Evolutionary conservation across 176 grass and related monocot genomes (phyloP), one percentile per base, ranked within the genome.

Genomic region (Oryza glaberrima): DNA sequence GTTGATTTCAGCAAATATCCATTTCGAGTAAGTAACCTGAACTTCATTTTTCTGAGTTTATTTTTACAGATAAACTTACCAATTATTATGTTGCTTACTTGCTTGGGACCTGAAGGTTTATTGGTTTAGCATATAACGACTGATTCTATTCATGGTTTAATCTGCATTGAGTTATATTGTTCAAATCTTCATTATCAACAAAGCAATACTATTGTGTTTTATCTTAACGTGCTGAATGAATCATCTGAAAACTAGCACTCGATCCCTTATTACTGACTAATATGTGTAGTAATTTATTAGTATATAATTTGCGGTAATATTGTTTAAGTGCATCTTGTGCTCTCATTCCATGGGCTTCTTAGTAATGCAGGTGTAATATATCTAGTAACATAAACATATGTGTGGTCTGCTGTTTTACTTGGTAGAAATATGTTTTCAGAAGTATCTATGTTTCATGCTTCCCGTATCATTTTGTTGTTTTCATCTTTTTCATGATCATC

Each of bases 1-100:
- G 75, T 95, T 85, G 95, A 98, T 73, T 98, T 95, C 90, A 93
- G 80, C 77, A 95, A 92, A 91, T 98, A 98, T 83, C 95, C 95
- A 26, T 90, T 95, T 88, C 93, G 85, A 84, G 95, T 98, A 90
- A 80, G 90, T 89, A 60, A 83, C 54, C 72, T 75, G 32, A 86
- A 78, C 80, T 72, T 82, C 16, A 38, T 65, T 45, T 45, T 16
- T 89, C 67, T 72, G 47, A 13, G 32, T 40, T 77, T 89, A 8
- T 35, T 82, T 70, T 83, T 20, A 48, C 71, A 77, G 72, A 73
- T 82, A 82, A 16, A 51, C 71, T 77, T 65, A 35, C 36, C 19
- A 58, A 58, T 61, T 70, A 40, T 79, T 51, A 15, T 79, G 56
- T 74, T 85, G 65, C 26, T 26, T 26, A 26, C 26, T 26, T 26